These are phyloP conservation scores for Oryza meridionalis DNA, from an alignment of 176 grass and related monocot species.

Conservation along the genomic window DNA sequence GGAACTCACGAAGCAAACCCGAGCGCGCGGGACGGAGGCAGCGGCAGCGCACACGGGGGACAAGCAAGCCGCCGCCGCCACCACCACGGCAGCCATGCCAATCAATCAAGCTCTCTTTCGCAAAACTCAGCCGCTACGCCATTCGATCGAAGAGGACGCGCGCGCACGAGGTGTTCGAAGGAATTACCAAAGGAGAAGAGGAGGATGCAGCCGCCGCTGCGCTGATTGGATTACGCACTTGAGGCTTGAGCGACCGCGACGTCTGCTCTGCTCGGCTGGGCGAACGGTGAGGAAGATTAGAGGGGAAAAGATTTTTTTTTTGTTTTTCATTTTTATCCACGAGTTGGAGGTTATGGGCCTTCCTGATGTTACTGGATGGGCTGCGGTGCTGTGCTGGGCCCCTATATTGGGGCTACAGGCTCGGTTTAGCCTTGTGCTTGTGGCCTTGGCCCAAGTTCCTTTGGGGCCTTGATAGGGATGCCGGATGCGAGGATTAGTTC, in stretches of 20 bases:
- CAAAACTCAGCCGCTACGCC: not conserved
- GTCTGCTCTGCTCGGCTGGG: not conserved
- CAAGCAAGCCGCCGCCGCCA: slow-evolving; percentile 10
- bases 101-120: not conserved
- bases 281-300: slow-evolving; percentile 29
- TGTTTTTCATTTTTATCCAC: not conserved
- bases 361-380: not conserved
- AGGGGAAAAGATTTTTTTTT: not conserved
- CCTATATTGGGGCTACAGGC: not conserved
- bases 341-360: not conserved
- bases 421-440: too few species aligned
- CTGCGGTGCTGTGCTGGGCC: too few species aligned
- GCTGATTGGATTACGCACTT: not conserved
- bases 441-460: too few species aligned
- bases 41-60: slow-evolving; percentile 40
- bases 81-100: slow-evolving; percentile 30
- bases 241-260: not conserved
- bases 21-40: slow-evolving; percentile 27
- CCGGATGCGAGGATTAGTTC: too few species aligned
- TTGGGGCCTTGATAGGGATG: too few species aligned
- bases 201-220: not conserved
- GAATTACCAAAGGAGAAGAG: slow-evolving; percentile 36
- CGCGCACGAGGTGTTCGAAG: slow-evolving; percentile 34
- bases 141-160: slow-evolving; percentile 29
- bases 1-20: not conserved